phyloP scores from a whole-genome alignment of 1,284 basidiomycete genomes.

The Cystobasidiaceae sp. region DNA sequence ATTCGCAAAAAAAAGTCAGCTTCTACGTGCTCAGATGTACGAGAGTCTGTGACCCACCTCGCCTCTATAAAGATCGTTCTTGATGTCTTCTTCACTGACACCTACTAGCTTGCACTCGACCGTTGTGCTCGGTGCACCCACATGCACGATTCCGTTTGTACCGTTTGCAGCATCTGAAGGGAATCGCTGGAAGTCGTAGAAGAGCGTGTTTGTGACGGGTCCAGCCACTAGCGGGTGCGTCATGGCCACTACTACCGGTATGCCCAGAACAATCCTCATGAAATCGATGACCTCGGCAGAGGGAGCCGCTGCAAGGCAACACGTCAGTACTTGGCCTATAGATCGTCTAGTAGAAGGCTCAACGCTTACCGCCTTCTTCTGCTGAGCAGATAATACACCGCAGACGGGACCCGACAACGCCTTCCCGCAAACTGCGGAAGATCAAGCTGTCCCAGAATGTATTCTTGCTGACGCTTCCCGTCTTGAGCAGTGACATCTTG shows the following conservation, averaged over 20 bases:
- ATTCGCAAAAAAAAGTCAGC: not conserved
- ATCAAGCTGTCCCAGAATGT: constrained; percentile 38
- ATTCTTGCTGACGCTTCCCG: constrained; percentile 34
- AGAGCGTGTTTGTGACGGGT: constrained; percentile 30
- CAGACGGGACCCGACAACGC: constrained; percentile 28
- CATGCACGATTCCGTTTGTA: constrained; percentile 18
- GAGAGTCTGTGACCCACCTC: constrained; percentile 17
- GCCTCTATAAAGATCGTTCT: constrained; percentile 27
- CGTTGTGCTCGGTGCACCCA: constrained; percentile 34
- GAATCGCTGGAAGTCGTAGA: constrained; percentile 38
- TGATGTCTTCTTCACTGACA: constrained; percentile 32
- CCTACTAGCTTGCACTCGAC: constrained; percentile 38
- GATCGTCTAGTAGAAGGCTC: not conserved
- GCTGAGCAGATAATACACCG: constrained; percentile 34
- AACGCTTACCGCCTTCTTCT: constrained; percentile 27
- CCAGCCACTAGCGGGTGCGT: constrained; percentile 34
- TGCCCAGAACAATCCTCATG: constrained; percentile 35
- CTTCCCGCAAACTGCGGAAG: constrained; percentile 34
- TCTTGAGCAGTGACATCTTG: constrained; percentile 36
- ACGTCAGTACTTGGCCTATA: not conserved
- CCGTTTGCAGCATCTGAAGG: constrained; percentile 24
- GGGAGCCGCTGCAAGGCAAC: constrained; percentile 11
- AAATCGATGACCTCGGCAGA: constrained; percentile 33
- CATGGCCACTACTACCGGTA: constrained; percentile 32
- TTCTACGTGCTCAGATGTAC: not conserved